Evolutionary conservation across 179 eudicot species (phyloP).

Genomic region (Corrigiola litoralis): DNA sequence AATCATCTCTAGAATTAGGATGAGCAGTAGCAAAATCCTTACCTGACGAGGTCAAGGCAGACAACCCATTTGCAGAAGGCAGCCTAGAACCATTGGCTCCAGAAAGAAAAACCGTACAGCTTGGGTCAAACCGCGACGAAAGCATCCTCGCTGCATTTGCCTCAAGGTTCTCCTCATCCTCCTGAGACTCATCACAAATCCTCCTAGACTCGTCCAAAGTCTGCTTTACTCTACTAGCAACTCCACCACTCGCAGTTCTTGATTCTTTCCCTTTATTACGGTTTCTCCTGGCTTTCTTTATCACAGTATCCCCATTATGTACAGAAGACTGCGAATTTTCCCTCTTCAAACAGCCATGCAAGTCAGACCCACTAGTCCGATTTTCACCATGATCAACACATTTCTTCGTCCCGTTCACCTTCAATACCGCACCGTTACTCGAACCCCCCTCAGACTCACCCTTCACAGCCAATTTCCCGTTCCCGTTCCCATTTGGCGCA

Average conservation of each 20-base stretch:
- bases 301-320: constrained; percentile 32
- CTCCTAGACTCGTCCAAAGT: constrained; percentile 27
- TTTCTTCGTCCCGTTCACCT: constrained; percentile 30
- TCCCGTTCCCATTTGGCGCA: constrained; percentile 12
- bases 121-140: constrained; percentile 91
- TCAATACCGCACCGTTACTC: constrained; percentile 14
- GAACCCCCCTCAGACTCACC: constrained; percentile 21
- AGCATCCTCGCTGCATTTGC: constrained; percentile 98
- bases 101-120: constrained; percentile 61
- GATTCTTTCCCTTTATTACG: constrained; percentile 39
- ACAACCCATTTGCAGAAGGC: constrained; percentile 33
- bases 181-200: constrained; percentile 33
- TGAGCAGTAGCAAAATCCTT: constrained; percentile 24
- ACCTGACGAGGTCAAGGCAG: constrained; percentile 26
- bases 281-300: constrained; percentile 35
- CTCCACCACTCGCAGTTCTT: constrained; percentile 26
- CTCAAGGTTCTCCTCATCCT: constrained; percentile 90
- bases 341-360: constrained; percentile 35
- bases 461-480: constrained; percentile 10
- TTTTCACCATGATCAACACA: constrained; percentile 26
- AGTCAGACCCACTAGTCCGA: constrained; percentile 26
- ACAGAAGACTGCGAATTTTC: constrained; percentile 38
- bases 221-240: constrained; percentile 34
- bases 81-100: constrained; percentile 37
- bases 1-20: constrained; percentile 27